These are phyloP conservation scores for Macadamia tetraphylla DNA, from an alignment of 164 flowering plant genomes.

Conservation along the genomic window DNA sequence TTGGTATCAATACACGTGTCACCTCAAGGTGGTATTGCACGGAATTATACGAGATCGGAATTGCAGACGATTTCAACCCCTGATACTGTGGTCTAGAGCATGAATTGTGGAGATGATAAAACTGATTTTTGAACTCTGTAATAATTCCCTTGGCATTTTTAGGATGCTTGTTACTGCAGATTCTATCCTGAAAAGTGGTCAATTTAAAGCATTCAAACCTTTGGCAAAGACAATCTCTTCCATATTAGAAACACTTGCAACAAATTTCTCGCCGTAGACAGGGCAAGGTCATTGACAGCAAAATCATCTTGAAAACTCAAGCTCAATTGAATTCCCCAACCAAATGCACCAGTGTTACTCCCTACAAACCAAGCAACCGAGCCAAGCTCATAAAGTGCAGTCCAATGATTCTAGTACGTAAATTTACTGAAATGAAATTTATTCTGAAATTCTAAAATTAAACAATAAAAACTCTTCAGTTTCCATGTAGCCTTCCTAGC, in stretches of 20 bases:
- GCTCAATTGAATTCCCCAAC: too few species aligned
- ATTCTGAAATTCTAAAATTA: too few species aligned
- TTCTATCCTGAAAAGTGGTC: slow-evolving; percentile 58
- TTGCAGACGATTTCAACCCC: too few species aligned
- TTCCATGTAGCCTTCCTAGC: too few species aligned
- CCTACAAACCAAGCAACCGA: slow-evolving; percentile 75
- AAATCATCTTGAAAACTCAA: slow-evolving; percentile 1
- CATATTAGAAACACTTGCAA: slow-evolving; percentile 43
- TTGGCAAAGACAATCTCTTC: slow-evolving; percentile 34
- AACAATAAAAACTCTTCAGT: too few species aligned
- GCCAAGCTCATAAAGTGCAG: slow-evolving; percentile 85
- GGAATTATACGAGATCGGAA: too few species aligned
- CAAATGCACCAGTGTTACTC: slow-evolving; percentile 79
- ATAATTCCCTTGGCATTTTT: slow-evolving; percentile 61
- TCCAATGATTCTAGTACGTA: too few species aligned
- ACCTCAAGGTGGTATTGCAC: too few species aligned
- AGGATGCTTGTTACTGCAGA: slow-evolving; percentile 50
- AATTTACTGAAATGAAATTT: too few species aligned
- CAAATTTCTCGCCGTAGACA: slow-evolving; percentile 52
- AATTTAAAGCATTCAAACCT: slow-evolving; percentile 62
- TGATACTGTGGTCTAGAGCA: slow-evolving; percentile 54
- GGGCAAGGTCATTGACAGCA: slow-evolving; percentile 36
- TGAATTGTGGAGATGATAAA: slow-evolving; percentile 58
- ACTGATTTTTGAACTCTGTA: slow-evolving; percentile 61
- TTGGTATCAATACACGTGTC: too few species aligned